Base-by-base conservation (phyloP, 108 stramenopile species). In the Bacterosira constricta region DNA sequence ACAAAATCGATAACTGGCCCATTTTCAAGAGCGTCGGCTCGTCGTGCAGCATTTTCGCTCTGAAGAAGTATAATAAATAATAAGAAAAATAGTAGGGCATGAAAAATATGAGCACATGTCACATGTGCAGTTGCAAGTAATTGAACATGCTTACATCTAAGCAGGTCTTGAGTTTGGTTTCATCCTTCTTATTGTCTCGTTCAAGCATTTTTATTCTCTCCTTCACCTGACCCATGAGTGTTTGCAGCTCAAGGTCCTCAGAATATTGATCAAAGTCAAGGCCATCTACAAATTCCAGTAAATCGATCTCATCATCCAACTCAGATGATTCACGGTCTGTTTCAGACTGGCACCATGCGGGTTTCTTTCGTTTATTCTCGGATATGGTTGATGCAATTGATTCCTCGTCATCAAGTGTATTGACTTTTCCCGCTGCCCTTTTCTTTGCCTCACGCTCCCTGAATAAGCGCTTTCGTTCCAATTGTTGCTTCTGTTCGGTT, bases 311-410 rank as follows among this genome's bases (percentile, higher is more conserved):
- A 26, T 92, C 89, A 27, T 76, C 56, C 13, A 74, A 73, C 21
- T 74, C 71, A 8, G 69, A 49, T 35, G 54, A 60, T 42, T 77
- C 75, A n/a, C 72, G 73, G 23, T 45, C 71, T 7, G 70, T 81
- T 75, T 91, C 87, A 3, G 92, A 85, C 64, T 89, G 76, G 15
- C 90, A 91, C 94, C 94, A 95, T 30, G 83, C 85, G 32, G 88
- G 88, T 58, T 67, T 81, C 26, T 41, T 58, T 47, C 39, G 66
- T 38, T 79, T 72, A 30, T 80, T 46, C 11, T n/a, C 66, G 18
- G 21, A 15, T 6, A 35, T 30, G 4, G n/a, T 25, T 32, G 59
- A 45, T 11, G 25, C 30, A 31, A 29, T 41, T 31, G 38, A 30
- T 25, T 73, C 62, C 29, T 45, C 47, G 1, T 56, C 63, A 18